Conservation (phyloP, 352 stramenopile genomes). For the Globisporangium cederbergense region DNA sequence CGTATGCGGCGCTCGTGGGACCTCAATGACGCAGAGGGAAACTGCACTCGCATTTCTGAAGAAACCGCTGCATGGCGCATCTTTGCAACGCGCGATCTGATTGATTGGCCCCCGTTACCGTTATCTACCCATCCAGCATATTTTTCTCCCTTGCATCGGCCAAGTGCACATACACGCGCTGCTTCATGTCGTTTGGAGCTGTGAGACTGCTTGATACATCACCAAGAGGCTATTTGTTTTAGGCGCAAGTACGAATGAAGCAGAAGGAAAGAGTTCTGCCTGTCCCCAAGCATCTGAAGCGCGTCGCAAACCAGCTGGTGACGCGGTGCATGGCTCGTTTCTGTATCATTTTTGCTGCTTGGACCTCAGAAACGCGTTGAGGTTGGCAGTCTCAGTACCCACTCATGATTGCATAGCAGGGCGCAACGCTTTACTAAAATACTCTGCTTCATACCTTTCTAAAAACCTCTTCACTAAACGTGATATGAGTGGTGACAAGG, state of each 20-base stretch:
- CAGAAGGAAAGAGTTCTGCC: not conserved
- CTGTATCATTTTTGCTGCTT: not conserved
- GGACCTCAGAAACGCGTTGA: not conserved
- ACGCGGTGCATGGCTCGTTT: not conserved
- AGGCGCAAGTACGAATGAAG: no score
- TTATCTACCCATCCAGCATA: not conserved
- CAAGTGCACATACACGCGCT: no score
- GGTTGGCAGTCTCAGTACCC: no score
- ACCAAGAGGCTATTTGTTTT: no score
- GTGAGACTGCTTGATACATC: not conserved
- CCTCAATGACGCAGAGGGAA: not conserved
- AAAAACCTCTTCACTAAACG: no score
- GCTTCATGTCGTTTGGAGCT: no score
- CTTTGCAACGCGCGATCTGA: not conserved
- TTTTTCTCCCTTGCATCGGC: not conserved
- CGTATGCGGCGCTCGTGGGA: not conserved
- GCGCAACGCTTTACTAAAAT: no score
- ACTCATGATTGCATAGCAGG: no score
- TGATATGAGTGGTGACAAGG: no score
- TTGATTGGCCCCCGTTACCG: not conserved
- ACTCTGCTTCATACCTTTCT: no score
- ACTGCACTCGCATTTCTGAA: conserved; percentile 14
- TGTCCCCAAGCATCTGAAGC: no score
- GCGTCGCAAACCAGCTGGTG: not conserved
- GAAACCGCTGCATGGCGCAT: not conserved